Base-by-base conservation (phyloP, 805 yeast species). In the Brettanomyces bruxellensis region DNA sequence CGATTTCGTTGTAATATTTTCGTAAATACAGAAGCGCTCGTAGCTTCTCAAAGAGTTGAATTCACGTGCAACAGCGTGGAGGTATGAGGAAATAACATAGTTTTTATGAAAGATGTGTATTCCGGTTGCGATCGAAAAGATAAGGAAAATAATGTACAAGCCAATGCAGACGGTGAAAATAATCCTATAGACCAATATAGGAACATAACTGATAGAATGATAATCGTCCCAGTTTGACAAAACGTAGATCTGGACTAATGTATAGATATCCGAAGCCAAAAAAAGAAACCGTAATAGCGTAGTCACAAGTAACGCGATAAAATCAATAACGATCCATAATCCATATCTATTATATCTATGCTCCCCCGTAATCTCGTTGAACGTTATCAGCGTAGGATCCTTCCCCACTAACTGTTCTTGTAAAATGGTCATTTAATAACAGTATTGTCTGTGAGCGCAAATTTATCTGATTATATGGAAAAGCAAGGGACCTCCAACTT, bases 181-280 rank as follows among this genome's bases (percentile, higher is more conserved):
- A 39, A 62, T 52, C 45, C 55, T 54, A 49, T 64, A 64, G 3
- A 55, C 65, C 8, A 56, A 23, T 3, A 58, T 43, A 3, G 68
- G 67, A 25, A 64, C 62, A 44, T 62, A 62, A 7, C 62, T 45
- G 35, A 64, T 63, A 7, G 64, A 54, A 41, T 60, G 66, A 41
- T 55, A 56, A 35, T 52, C 51, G 14, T 55, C 62, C 68, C 68
- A 64, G 44, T 55, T 55, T n/a, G 83, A 76, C 60, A 82, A 80
- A 1, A 84, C 93, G 53, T 87, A 68, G 38, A 88, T 73, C 54
- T 76, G 79, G 47, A 88, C 65, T 61, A 91, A 79, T 0, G 95
- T 86, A 66, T 86, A 88, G 24, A 87, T 70, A 67, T 88, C 96
- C 1, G 85, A 74, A 1, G 71, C 84, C 43, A 79, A 59, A 45